Percentiles rank a stretch among this genome's conserved stretches.
Evolutionary conservation across 306 rosid species (phyloP).

Genomic region (Fagus sylvatica): DNA sequence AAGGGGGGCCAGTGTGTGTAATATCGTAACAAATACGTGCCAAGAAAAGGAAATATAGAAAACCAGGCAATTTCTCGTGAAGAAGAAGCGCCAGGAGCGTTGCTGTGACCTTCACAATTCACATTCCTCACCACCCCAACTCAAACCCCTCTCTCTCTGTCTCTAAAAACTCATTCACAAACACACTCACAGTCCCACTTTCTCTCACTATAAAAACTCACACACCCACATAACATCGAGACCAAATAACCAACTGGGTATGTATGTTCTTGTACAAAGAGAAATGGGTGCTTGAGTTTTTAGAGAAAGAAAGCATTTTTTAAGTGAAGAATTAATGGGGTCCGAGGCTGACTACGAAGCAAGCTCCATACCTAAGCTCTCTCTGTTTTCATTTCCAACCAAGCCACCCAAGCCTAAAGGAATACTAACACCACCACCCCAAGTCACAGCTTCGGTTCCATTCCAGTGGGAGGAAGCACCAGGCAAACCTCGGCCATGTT

Average conservation of each 20-base stretch:
- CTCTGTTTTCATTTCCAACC: slow-evolving; percentile 45
- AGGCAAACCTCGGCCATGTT: slow-evolving; percentile 64
- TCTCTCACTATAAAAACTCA: slow-evolving; percentile 28
- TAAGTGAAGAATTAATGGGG: slow-evolving; percentile 15
- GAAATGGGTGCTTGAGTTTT: not conserved
- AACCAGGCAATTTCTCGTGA: slow-evolving; percentile 59
- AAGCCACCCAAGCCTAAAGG: slow-evolving; percentile 39
- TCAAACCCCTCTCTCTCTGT: slow-evolving; percentile 22
- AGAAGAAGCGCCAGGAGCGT: slow-evolving; percentile 78
- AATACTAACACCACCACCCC: slow-evolving; percentile 43
- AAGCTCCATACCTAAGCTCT: slow-evolving; percentile 36
- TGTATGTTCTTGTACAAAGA: not conserved
- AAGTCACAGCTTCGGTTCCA: slow-evolving; percentile 59
- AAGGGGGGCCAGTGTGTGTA: slow-evolving; percentile 24
- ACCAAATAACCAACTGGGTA: slow-evolving; percentile 7
- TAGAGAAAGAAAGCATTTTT: not conserved
- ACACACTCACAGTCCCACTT: not conserved
- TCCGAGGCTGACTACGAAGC: slow-evolving; percentile 15
- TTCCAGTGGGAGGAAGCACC: slow-evolving; percentile 97
- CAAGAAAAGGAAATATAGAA: not conserved
- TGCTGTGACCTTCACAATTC: slow-evolving; percentile 39
- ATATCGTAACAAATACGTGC: not conserved
- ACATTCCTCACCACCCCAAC: slow-evolving; percentile 28
- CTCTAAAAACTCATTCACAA: not conserved
- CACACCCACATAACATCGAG: slow-evolving; percentile 25